Evolutionary conservation across 2,329 filamentous ascomycete species (phyloP), one percentile per base, ranked within the genome.

Genomic region (Aspergillus candidus): DNA sequence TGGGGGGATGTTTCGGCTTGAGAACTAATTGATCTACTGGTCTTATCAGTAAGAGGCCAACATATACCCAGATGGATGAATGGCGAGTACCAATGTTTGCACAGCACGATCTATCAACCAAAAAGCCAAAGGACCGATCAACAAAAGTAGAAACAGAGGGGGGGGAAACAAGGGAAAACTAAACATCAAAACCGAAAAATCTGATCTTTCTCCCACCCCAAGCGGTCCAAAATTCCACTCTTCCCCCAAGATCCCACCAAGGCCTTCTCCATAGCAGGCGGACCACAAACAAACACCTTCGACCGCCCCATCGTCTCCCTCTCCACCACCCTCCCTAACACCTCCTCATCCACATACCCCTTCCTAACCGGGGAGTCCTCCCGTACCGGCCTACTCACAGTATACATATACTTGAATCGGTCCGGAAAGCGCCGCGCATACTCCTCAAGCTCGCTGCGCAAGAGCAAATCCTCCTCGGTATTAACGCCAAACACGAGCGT

Each of bases 221-320:
- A 10, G 6, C 80, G 67, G 11, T 66, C 63, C 55, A 86, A 53
- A 29, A 82, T 69, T 0, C 82, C 81, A 1, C 58, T 55, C 11
- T 67, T 58, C 6, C 32, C 30, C 27, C 48, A 37, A 11, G 49
- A 50, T 17, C 66, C 66, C 30, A 56, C 58, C 61, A 64, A 61
- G 4, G 57, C 53, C 29, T 68, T 69, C 60, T 85, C 79, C 81
- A 87, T 85, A 0, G 72, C 71, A 1, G 82, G 81, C 13, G 84
- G 84, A 0, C 84, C 83, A 58, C 82, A 86, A 1, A 87, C 70
- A 55, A 86, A 82, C 0, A 87, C 78, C 63, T 83, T 83, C 2
- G 50, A 70, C 27, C 72, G 66, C 49, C 65, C 63, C 48, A 47
- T 56, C 3, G 63, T 56, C n/a, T 54, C 56, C 6, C 70, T 59